Conservation (phyloP, 495 filamentous ascomycete genomes). For the Venustampulla echinocandica region DNA sequence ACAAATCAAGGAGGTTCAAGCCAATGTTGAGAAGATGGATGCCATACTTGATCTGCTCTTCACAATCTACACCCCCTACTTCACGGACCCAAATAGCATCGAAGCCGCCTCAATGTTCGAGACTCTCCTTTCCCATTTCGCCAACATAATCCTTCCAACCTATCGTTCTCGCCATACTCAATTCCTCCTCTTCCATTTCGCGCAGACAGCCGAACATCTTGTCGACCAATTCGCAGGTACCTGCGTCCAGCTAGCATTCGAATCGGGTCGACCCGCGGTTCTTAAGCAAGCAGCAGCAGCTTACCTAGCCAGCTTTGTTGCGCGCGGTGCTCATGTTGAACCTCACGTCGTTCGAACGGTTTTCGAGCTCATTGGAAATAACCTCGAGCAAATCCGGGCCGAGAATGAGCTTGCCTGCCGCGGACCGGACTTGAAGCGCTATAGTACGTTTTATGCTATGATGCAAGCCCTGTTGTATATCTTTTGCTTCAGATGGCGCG, state of each 20-base stretch:
- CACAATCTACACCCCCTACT: slow-evolving; percentile 63
- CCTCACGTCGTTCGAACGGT: slow-evolving; percentile 67
- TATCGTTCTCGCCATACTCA: slow-evolving; percentile 80
- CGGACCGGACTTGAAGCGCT: slow-evolving; percentile 76
- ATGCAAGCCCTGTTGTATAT: slow-evolving; percentile 88
- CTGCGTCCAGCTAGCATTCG: slow-evolving; percentile 60
- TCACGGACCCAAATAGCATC: slow-evolving; percentile 43
- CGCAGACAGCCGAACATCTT: slow-evolving; percentile 63
- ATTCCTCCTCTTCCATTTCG: slow-evolving; percentile 90
- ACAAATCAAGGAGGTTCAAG: slow-evolving; percentile 54
- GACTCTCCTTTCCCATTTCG: slow-evolving; percentile 72
- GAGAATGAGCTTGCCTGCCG: slow-evolving; percentile 59
- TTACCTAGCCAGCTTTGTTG: slow-evolving; percentile 91
- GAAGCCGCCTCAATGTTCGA: slow-evolving; percentile 50
- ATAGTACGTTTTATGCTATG: slow-evolving; percentile 76
- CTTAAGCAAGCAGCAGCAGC: slow-evolving; percentile 75
- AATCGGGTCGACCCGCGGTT: slow-evolving; percentile 51
- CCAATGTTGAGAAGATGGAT: slow-evolving; percentile 85
- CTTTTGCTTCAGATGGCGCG: slow-evolving; percentile 97
- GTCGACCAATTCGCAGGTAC: slow-evolving; percentile 74
- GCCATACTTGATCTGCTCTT: slow-evolving; percentile 86
- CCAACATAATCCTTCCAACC: slow-evolving; percentile 77
- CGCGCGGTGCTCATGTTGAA: slow-evolving; percentile 72
- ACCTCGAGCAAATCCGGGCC: slow-evolving; percentile 59
- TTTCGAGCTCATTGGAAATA: slow-evolving; percentile 62